Evolutionary conservation across 768 basidiomycete species (phyloP).

Genomic region (Hypholoma fasciculare): DNA sequence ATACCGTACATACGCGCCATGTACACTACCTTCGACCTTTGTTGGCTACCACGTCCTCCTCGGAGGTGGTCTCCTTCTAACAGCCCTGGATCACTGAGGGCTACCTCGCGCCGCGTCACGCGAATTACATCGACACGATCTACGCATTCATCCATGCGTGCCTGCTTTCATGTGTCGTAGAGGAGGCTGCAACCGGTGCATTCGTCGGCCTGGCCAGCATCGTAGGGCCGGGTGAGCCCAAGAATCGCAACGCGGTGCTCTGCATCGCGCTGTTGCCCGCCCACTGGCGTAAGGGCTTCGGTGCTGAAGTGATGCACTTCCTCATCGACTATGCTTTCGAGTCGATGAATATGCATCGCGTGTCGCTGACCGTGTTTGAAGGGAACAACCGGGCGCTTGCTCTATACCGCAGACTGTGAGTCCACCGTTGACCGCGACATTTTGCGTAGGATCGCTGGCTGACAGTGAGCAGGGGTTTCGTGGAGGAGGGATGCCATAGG

Average conservation of each 20-base stretch:
- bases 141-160: slow-evolving; percentile 7
- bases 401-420: slow-evolving; percentile 16
- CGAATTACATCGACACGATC: slow-evolving; percentile 11
- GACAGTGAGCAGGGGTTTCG: slow-evolving; percentile 20
- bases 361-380: slow-evolving; percentile 18
- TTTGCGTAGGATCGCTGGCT: not conserved
- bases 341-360: slow-evolving; percentile 15
- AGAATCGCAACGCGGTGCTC: slow-evolving; percentile 16
- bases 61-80: too few species aligned
- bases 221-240: slow-evolving; percentile 6
- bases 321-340: slow-evolving; percentile 16
- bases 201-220: slow-evolving; percentile 15
- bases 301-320: slow-evolving; percentile 12
- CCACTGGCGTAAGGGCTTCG: slow-evolving; percentile 18
- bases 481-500: slow-evolving; percentile 24
- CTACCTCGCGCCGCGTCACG: slow-evolving; percentile 16
- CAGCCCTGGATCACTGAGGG: slow-evolving; percentile 14
- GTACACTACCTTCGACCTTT: too few species aligned
- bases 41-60: too few species aligned
- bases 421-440: not conserved
- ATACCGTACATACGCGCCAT: too few species aligned
- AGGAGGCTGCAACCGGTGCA: slow-evolving; percentile 2
- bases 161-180: slow-evolving; percentile 16
- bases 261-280: slow-evolving; percentile 16
- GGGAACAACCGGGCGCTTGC: slow-evolving; percentile 17